phyloP scores from a whole-genome alignment of 768 basidiomycete genomes.

The Panus rudis region DNA sequence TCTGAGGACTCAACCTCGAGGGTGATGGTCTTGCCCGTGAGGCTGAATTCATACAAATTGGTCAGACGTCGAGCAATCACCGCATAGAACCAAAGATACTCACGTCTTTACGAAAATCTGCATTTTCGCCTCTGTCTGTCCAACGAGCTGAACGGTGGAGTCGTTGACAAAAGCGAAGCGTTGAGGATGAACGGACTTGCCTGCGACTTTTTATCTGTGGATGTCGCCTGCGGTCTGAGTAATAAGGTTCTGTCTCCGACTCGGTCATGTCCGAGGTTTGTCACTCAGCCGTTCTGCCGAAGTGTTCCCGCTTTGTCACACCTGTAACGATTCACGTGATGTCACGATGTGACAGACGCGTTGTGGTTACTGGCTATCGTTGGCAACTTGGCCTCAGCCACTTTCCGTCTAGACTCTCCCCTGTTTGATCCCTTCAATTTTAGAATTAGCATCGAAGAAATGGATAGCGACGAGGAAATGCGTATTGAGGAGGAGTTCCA shows the following conservation, averaged over 20 bases:
- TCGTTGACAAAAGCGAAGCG: slow-evolving; percentile 79
- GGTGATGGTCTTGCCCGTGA: slow-evolving; percentile 98
- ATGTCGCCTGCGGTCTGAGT: slow-evolving; percentile 39
- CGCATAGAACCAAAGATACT: slow-evolving; percentile 24
- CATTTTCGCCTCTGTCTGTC: slow-evolving; percentile 84
- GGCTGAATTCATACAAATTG: slow-evolving; percentile 38
- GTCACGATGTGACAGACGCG: no score
- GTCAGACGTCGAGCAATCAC: slow-evolving; percentile 10
- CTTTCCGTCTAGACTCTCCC: no score
- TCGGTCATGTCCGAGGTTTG: no score
- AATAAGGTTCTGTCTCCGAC: slow-evolving; percentile 18
- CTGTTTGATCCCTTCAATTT: no score
- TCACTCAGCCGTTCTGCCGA: no score
- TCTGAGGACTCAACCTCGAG: slow-evolving; percentile 97
- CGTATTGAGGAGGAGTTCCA: slow-evolving; percentile 42
- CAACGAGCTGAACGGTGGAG: slow-evolving; percentile 87
- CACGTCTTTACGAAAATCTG: slow-evolving; percentile 99
- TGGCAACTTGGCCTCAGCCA: no score
- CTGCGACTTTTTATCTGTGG: slow-evolving; percentile 19
- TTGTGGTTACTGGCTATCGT: no score
- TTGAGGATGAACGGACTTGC: slow-evolving; percentile 23
- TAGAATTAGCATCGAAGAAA: no score
- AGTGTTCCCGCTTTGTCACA: no score
- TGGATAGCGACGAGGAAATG: slow-evolving; percentile 55
- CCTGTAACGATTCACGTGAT: no score